Evolutionary conservation across 257 asterid species (phyloP), one percentile per base, ranked within the genome.

Genomic region (Rubia yunnanensis): DNA sequence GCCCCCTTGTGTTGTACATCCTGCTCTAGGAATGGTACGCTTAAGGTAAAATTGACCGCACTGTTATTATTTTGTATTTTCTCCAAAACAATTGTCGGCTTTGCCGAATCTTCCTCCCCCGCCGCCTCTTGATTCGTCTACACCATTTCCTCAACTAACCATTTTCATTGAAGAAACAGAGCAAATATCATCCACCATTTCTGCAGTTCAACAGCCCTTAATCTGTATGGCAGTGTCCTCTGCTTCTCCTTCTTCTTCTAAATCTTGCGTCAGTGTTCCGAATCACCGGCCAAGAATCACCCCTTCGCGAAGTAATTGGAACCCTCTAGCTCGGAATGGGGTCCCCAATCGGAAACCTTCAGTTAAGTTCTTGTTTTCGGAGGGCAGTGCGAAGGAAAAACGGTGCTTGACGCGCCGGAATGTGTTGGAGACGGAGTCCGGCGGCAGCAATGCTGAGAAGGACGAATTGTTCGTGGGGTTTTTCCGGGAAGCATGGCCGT

Each of bases 401-500:
- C 67, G 64, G 74, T 64, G 70, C 60, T 76, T 50, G 60, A 24
- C 35, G 11, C 41, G 24, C 27, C 77, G 75, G 54, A 63, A 60
- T 55, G 87, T 74, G 24, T 77, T 70, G 61, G 90, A 79, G 70
- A 62, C 67, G 32, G 82, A 59, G 77, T 62, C 46, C 63, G 71
- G 30, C 91, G 74, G 46, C 46, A 7, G 61, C 28, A 59, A 58
- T 5, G 72, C 20, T 1, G 63, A 75, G 4, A 84, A 86, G 63
- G 96, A 88, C 66, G 96, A 86, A 74, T 77, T 80, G 28, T 94
- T 94, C 70, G 96, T 94, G 70, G 72, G 77, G 14, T 94, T 91
- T 78, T 94, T 90, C 39, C 82, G 95, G 54, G 97, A 88, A 78
- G 79, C 98, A 1, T 90, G 96, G 95, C 98, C 97, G 5, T 90